Base-by-base conservation (phyloP, 2,329 filamentous ascomycete genomes). In the Neofusicoccum umdonicola region DNA sequence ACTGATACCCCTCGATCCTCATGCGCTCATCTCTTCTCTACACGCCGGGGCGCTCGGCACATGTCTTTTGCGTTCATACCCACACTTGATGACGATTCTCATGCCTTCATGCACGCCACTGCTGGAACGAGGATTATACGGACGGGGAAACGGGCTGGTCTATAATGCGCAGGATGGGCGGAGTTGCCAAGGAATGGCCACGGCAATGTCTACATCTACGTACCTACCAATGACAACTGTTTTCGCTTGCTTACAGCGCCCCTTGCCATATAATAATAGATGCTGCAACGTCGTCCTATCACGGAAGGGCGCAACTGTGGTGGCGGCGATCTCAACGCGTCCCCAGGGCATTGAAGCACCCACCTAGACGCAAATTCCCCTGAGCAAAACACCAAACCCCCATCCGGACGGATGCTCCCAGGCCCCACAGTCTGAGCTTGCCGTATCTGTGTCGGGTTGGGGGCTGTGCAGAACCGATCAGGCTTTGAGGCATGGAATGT, bases 1-100 rank as follows among this genome's bases (percentile, higher is more conserved):
- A 58, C 41, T 47, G 56, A 60, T 60, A 60, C 56, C 56, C 56
- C 27, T 6, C 41, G 31, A 60, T 39, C 8, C 42, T 47, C 27
- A 60, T 47, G 56, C 56, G 27, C 42, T 31, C 56, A 15, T 6
- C 31, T 34, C 17, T 45, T 9, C 31, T 44, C 22, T 44, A 31
- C 12, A 47, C 31, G 42, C 41, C 27, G 3, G 37, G 12, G 17
- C 19, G 7, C 13, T 15, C 27, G 12, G 31, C 15, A n/a, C 27
- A 22, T 13, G 8, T 51, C 7, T 17, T 34, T 60, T 35, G 19
- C 27, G 27, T 35, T 7, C 42, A 47, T 34, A 47, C 27, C 42
- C 39, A 37, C 56, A 13, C 11, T 47, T 42, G 27, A 60, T 47
- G 56, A 60, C 56, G 56, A 60, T 37, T 37, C 44, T 47, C n/a